These are phyloP conservation scores for Globisporangium spinosum DNA, from an alignment of 352 stramenopile species.

Conservation along the genomic window DNA sequence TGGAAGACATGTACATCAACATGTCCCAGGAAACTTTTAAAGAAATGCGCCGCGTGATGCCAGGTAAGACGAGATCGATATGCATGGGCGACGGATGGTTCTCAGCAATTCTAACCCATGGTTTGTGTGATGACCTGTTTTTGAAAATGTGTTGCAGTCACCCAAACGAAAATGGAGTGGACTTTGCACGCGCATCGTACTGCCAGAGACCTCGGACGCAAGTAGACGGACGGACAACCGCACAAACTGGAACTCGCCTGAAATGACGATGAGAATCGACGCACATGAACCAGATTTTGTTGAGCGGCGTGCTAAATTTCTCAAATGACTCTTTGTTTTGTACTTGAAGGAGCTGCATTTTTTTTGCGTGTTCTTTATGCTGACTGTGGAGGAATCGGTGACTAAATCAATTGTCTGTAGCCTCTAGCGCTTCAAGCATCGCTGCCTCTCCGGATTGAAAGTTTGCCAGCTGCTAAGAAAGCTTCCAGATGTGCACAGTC, in stretches of 20 bases:
- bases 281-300: constrained; percentile 9
- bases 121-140: background rate
- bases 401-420: background rate
- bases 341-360: background rate
- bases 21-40: constrained; percentile 94
- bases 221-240: constrained; percentile 25
- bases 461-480: constrained; percentile 79
- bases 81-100: background rate
- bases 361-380: background rate
- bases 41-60: constrained; percentile 94
- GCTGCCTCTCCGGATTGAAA: constrained; percentile 64
- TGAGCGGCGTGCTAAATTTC: background rate
- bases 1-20: constrained; percentile 94
- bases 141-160: constrained; percentile 36
- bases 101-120: background rate
- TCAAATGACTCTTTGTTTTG: background rate
- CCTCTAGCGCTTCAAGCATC: constrained; percentile 47
- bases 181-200: constrained; percentile 81
- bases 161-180: constrained; percentile 89
- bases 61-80: constrained; percentile 34
- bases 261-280: constrained; percentile 7
- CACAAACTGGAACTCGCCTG: background rate
- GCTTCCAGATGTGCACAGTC: constrained; percentile 78
- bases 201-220: constrained; percentile 65
- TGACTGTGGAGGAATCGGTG: background rate